These are phyloP conservation scores for Chlorella sorokiniana DNA, from an alignment of 139 green algal species.

Conservation along the genomic window DNA sequence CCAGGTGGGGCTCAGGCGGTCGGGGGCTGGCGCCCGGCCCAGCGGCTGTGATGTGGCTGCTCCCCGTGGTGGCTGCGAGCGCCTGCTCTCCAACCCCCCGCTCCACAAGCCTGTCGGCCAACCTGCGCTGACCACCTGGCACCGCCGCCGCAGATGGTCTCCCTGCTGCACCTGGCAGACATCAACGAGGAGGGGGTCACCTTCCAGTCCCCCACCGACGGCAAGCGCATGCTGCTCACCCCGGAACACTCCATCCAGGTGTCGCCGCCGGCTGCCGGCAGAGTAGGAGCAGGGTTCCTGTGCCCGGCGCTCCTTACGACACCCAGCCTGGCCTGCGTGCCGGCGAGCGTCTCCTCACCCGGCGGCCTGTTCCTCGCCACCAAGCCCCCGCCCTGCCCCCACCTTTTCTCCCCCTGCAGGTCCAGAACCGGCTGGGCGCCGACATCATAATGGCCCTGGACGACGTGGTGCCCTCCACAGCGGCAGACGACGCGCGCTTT, in stretches of 20 bases:
- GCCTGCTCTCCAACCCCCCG: no score
- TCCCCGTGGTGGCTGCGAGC: no score
- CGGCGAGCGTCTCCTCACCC: background rate
- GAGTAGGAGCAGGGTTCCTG: no score
- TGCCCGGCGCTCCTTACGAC: no score
- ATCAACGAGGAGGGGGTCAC: slow-evolving; percentile 94
- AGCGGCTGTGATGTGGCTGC: no score
- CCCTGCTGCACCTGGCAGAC: slow-evolving; percentile 86
- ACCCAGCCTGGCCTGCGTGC: no score
- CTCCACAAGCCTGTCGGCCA: no score
- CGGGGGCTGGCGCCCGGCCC: no score
- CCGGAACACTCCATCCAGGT: slow-evolving; percentile 85
- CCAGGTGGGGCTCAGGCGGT: slow-evolving; percentile 67
- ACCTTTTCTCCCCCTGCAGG: background rate
- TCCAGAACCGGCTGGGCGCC: slow-evolving; percentile 83
- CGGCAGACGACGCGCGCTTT: slow-evolving; percentile 70
- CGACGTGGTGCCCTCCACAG: slow-evolving; percentile 86
- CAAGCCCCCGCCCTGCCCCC: background rate
- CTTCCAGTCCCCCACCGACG: slow-evolving; percentile 85
- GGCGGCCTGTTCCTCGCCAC: background rate
- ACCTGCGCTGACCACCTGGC: background rate
- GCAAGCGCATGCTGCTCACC: slow-evolving; percentile 91
- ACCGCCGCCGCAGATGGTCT: slow-evolving; percentile 78
- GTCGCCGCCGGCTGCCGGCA: no score
- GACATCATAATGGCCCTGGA: slow-evolving; percentile 98